Percentiles rank a stretch among this genome's conserved stretches.
Evolutionary conservation across 2,329 filamentous ascomycete genomes (phyloP).

Genomic region (Teratosphaeria zuluensis): DNA sequence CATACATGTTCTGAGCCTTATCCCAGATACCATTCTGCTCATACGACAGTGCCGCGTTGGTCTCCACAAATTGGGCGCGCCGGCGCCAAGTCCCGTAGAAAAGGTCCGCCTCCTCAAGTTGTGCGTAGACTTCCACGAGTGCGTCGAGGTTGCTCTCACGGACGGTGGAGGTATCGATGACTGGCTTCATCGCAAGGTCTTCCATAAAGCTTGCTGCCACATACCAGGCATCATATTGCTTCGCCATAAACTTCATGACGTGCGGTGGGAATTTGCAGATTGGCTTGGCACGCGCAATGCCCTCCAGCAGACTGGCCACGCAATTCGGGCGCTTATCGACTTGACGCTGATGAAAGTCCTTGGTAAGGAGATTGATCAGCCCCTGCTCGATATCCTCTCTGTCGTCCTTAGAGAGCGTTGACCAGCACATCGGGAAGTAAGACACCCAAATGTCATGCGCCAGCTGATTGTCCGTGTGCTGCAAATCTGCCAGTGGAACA

Average conservation of each 20-base stretch:
- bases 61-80: constrained; percentile 92
- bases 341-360: constrained; percentile 90
- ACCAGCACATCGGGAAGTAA: constrained; percentile 91
- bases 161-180: constrained; percentile 72
- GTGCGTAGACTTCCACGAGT: constrained; percentile 83
- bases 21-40: constrained; percentile 99
- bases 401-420: constrained; percentile 76
- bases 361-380: constrained; percentile 80
- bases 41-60: constrained; percentile 91
- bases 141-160: constrained; percentile 94
- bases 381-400: constrained; percentile 82
- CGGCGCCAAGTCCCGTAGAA: constrained; percentile 97
- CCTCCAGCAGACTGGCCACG: constrained; percentile 82
- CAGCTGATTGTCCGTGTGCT: constrained; percentile 74
- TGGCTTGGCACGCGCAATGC: constrained; percentile 72
- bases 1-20: constrained; percentile 94
- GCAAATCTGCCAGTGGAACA: constrained; percentile 81
- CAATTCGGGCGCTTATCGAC: constrained; percentile 94
- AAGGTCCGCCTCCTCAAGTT: constrained; percentile 86
- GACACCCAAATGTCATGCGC: constrained; percentile 85
- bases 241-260: constrained; percentile 88
- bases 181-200: constrained; percentile 72
- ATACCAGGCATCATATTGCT: constrained; percentile 95
- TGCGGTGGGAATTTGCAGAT: constrained; percentile 90
- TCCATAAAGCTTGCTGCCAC: constrained; percentile 86